Percentiles rank a stretch among this genome's conserved stretches.
phyloP scores from a whole-genome alignment of 1,284 basidiomycete species.

The Abortiporus biennis region DNA sequence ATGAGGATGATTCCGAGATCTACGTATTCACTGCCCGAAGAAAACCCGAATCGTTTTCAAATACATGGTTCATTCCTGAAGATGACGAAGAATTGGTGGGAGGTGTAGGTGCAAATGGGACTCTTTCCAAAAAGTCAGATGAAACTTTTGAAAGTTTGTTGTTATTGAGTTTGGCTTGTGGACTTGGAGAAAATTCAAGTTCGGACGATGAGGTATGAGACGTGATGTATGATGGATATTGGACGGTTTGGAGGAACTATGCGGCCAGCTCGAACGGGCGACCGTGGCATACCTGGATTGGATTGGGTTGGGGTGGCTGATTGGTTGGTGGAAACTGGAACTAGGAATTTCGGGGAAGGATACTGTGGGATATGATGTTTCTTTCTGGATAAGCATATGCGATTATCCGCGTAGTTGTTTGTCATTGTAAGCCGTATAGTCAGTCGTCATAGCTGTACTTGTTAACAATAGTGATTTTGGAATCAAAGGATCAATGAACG shows the following conservation, averaged over 20 bases:
- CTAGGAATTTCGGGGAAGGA: too few species aligned
- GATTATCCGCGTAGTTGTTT: too few species aligned
- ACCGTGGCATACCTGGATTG: too few species aligned
- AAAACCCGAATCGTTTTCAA: conserved; percentile 41
- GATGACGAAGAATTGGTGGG: conserved; percentile 47
- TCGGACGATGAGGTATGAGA: too few species aligned
- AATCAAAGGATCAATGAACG: too few species aligned
- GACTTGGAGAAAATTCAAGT: background rate
- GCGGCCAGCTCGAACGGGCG: background rate
- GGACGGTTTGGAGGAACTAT: conserved; percentile 1
- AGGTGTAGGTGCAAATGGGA: conserved; percentile 47
- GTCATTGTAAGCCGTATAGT: too few species aligned
- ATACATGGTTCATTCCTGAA: conserved; percentile 48
- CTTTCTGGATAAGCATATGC: too few species aligned
- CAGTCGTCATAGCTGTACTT: too few species aligned
- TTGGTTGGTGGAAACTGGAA: background rate
- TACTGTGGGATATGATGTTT: too few species aligned
- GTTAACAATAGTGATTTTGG: too few species aligned
- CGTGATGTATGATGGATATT: conserved; percentile 23
- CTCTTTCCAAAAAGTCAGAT: conserved; percentile 38
- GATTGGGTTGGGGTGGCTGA: too few species aligned
- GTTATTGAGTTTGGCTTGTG: conserved; percentile 34
- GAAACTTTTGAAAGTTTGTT: conserved; percentile 68
- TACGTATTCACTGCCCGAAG: conserved; percentile 61
- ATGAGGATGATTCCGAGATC: conserved; percentile 32